Evolutionary conservation across 495 filamentous ascomycete genomes (phyloP), one percentile per base, ranked within the genome.

Genomic region (Penicillium longicatenatum): DNA sequence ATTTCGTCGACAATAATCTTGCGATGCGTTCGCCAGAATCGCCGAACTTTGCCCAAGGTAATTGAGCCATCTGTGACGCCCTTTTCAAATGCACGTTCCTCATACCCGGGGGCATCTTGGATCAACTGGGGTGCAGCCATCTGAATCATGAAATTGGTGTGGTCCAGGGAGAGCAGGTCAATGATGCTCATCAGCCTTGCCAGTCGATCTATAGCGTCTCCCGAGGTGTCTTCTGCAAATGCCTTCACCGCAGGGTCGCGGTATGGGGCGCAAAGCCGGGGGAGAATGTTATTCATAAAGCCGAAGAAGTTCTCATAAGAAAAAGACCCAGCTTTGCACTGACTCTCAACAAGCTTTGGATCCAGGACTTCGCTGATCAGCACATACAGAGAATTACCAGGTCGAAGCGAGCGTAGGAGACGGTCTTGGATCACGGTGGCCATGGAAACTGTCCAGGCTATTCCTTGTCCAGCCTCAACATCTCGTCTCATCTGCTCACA

Each of bases 271-370:
- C 94, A 98, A 19, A 98, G 88, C 63, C 89, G 89, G 16, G 95
- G 95, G n/a, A 98, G 79, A 39, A 98, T 86, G 35, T 81, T 82
- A 30, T 87, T 86, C 84, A 98, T 96, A 59, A 93, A 93, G 3
- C 85, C 79, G 75, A 98, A 98, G 75, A 98, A 97, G 19, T 84
- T 87, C 61, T 93, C 88, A 68, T 97, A 97, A 0, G 95, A 97
- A 69, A 98, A 98, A 46, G 84, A 83, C 14, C 94, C 93, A 46
- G 83, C 84, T 29, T 80, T 78, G 60, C 92, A 91, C 64, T 97
- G 91, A 39, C 82, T 84, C 37, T 82, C 76, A 39, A 97, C 86
- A 46, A 91, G 75, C 16, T 90, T 84, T 3, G 86, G 86, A 62
- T 98, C 95, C 17, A 98, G 82, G 8, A 88, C 84, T 59, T 97